These are phyloP conservation scores for Aspergillus biplanus DNA, from an alignment of 495 filamentous ascomycete species.

Conservation along the genomic window DNA sequence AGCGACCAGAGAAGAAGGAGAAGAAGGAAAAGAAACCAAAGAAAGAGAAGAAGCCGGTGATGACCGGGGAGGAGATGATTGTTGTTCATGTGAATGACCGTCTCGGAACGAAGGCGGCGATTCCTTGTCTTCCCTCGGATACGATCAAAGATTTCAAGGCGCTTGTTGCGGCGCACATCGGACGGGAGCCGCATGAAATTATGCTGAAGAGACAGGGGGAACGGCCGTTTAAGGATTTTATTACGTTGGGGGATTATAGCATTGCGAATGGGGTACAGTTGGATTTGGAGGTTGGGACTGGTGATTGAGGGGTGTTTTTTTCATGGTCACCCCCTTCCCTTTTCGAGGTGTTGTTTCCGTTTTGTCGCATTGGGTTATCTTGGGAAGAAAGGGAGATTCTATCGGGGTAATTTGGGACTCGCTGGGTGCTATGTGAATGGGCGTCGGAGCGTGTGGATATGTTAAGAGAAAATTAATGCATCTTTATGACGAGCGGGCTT, in stretches of 20 bases:
- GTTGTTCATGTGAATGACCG: slow-evolving; percentile 91
- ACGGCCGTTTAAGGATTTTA: slow-evolving; percentile 85
- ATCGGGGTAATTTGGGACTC: background rate
- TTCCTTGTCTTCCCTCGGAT: slow-evolving; percentile 83
- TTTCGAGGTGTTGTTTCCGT: too few relatives aligned
- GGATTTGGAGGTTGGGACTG: slow-evolving; percentile 26
- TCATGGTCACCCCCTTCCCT: too few relatives aligned
- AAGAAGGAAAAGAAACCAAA: slow-evolving; percentile 44
- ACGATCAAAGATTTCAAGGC: slow-evolving; percentile 84
- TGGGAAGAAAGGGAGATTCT: background rate
- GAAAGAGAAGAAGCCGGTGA: slow-evolving; percentile 43
- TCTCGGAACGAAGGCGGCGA: slow-evolving; percentile 84
- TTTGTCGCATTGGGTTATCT: background rate
- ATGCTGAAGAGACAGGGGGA: slow-evolving; percentile 89
- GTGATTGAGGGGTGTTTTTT: slow-evolving; percentile 11
- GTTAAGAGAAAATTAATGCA: too few relatives aligned
- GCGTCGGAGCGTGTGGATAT: too few relatives aligned
- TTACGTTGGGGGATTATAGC: slow-evolving; percentile 87
- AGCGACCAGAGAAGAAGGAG: slow-evolving; percentile 33
- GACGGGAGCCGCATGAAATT: slow-evolving; percentile 86
- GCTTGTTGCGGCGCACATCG: slow-evolving; percentile 83
- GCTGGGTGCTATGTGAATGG: too few relatives aligned
- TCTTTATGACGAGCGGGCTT: too few relatives aligned
- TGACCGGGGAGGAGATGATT: slow-evolving; percentile 74
- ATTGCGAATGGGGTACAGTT: slow-evolving; percentile 44